Conservation (phyloP, 768 basidiomycete species). For the Agaricus subrufescens region DNA sequence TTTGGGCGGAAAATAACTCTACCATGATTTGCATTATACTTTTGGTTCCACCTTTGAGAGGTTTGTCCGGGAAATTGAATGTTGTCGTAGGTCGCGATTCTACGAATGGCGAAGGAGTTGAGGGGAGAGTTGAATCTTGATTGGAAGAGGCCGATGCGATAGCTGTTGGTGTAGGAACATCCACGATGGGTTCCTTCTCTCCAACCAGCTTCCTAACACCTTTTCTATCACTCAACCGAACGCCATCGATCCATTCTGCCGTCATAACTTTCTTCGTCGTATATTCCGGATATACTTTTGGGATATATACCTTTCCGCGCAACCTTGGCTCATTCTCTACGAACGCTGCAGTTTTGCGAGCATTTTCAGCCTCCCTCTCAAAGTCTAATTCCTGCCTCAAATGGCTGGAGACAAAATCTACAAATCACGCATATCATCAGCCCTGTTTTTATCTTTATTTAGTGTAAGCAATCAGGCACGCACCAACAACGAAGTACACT, state of each 20-base stretch:
- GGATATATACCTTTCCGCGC: constrained; percentile 70
- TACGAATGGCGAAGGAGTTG: constrained; percentile 4
- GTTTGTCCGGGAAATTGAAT: constrained; percentile 24
- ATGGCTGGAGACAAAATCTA: constrained; percentile 77
- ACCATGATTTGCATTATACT: constrained; percentile 84
- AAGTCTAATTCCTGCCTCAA: constrained; percentile 84
- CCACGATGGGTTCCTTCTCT: constrained; percentile 21
- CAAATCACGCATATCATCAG: neutral
- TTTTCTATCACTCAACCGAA: constrained; percentile 62
- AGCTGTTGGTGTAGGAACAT: neutral
- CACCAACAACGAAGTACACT: constrained; percentile 73
- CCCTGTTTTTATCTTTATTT: neutral
- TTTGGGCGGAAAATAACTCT: constrained; percentile 82
- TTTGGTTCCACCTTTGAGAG: constrained; percentile 56
- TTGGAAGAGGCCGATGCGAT: constrained; percentile 9
- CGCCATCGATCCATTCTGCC: constrained; percentile 81
- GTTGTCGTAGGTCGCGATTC: constrained; percentile 8
- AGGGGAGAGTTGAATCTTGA: constrained; percentile 3
- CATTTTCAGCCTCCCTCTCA: constrained; percentile 72
- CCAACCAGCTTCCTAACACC: constrained; percentile 59
- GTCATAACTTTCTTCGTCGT: constrained; percentile 78
- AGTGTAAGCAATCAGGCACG: constrained; percentile 16
- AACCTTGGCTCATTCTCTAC: constrained; percentile 70
- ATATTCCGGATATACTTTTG: constrained; percentile 65
- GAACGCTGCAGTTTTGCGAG: constrained; percentile 61